Base-by-base conservation (phyloP, 2,329 filamentous ascomycete species). In the Ramularia endophylla region DNA sequence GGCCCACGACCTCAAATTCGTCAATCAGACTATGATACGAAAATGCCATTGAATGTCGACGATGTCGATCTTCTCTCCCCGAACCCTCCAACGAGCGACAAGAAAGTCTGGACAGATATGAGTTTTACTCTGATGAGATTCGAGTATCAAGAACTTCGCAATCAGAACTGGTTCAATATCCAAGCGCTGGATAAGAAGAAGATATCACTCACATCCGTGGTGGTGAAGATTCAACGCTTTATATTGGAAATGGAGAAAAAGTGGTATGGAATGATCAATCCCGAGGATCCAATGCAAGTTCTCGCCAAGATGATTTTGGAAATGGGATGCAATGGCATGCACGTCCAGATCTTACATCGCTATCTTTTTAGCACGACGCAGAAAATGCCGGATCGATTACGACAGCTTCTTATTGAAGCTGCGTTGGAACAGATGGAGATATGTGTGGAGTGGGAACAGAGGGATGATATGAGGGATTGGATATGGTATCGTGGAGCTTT, bases 21-120 rank as follows among this genome's bases (percentile, higher is more conserved):
- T n/a, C 70, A 74, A 28, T 83, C 85, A 16, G 83, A 88, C 54
- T 88, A 82, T 59, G 83, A 87, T 52, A 87, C 84, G 0, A 78
- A 75, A 46, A 72, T 87, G 18, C 85, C 85, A 1, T 65, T 83
- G 8, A 87, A 87, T 57, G 75, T 83, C 45, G 72, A 86, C 46
- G 84, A 87, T 49, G 65, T 68, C 2, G 78, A 83, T 38, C 67
- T 87, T n/a, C 50, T 62, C 37, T 68, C 61, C 34, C 51, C 63
- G 5, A 65, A 66, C 2, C 41, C 56, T 2, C 65, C 64, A 1
- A 66, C 62, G 2, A 67, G 69, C 44, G 68, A 77, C 34, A 66
- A 67, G 11, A 68, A 73, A 13, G 60, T 66, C 29, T 88, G 81
- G 72, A 87, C 84, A 0, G 78, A 83, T 31, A 78, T 78, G 60